Percentiles rank a stretch among this genome's conserved stretches.
phyloP scores from a whole-genome alignment of 345 rosid species.

The Ailanthus altissimus region DNA sequence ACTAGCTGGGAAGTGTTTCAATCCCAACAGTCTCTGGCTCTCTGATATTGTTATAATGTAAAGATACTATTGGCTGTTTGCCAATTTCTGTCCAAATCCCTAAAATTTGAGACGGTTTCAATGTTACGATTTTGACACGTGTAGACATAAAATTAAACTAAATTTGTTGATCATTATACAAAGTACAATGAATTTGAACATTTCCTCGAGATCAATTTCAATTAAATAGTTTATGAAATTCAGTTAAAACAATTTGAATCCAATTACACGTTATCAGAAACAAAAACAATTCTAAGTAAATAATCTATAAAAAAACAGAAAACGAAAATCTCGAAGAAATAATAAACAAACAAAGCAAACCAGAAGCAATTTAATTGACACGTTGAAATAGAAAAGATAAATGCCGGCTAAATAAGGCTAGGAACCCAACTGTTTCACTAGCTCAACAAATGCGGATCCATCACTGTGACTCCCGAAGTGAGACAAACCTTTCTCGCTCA shows the following conservation, averaged over 20 bases:
- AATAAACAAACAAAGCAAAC: background rate
- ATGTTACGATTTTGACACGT: too few species aligned
- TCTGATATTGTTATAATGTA: background rate
- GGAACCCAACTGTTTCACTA: constrained; percentile 58
- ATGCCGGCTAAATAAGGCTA: constrained; percentile 64
- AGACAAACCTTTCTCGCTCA: constrained; percentile 52
- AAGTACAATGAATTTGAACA: background rate
- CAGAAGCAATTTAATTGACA: background rate
- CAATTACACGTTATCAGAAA: background rate
- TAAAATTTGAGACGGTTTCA: too few species aligned
- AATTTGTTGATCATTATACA: too few species aligned
- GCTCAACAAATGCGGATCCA: constrained; percentile 59
- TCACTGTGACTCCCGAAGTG: constrained; percentile 37
- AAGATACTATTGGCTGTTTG: too few species aligned
- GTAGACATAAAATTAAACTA: too few species aligned
- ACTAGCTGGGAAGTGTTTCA: background rate
- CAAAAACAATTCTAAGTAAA: too few species aligned
- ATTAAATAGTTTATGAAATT: background rate
- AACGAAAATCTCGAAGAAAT: too few species aligned
- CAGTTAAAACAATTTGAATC: background rate
- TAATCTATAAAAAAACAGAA: too few species aligned
- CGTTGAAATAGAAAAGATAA: background rate
- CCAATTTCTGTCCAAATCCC: too few species aligned
- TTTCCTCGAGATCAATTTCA: background rate
- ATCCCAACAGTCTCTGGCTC: background rate